phyloP scores from a whole-genome alignment of 768 basidiomycete genomes.

The Hysterangium stoloniferum region DNA sequence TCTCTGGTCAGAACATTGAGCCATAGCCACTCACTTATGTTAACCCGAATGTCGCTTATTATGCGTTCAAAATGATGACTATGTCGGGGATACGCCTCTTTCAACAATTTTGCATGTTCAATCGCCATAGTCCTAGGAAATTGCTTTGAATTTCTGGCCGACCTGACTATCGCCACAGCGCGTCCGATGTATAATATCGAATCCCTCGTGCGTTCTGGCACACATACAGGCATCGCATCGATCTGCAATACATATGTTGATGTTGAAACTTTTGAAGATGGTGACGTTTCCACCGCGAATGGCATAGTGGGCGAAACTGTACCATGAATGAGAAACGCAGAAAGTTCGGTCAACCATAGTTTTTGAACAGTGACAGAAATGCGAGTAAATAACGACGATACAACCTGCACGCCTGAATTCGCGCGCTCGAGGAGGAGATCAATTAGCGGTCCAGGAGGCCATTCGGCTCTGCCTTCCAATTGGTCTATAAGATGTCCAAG shows the following conservation, averaged over 20 bases:
- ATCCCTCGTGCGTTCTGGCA: constrained; percentile 63
- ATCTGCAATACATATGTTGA: constrained; percentile 43
- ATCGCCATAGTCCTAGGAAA: constrained; percentile 60
- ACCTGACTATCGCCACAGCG: constrained; percentile 76
- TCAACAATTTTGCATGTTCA: constrained; percentile 58
- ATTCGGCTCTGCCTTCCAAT: constrained; percentile 44
- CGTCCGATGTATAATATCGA: constrained; percentile 85
- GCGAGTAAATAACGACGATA: constrained; percentile 61
- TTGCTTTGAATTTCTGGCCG: constrained; percentile 71
- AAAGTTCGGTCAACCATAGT: constrained; percentile 80
- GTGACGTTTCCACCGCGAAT: constrained; percentile 41
- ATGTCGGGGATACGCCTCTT: constrained; percentile 64
- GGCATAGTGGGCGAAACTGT: constrained; percentile 55
- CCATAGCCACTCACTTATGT: constrained; percentile 94
- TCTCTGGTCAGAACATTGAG: constrained; percentile 74
- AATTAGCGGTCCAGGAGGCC: constrained; percentile 73
- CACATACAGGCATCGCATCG: constrained; percentile 66
- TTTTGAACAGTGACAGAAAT: constrained; percentile 71
- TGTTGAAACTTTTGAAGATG: not conserved
- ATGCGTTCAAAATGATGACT: constrained; percentile 68
- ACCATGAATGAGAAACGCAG: constrained; percentile 76
- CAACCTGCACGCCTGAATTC: constrained; percentile 69
- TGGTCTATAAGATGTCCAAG: constrained; percentile 58
- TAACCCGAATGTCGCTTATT: constrained; percentile 66
- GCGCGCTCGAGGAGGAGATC: constrained; percentile 68